These are phyloP conservation scores for Hippophae rhamnoides DNA, from an alignment of 306 rosid genomes.

Conservation along the genomic window DNA sequence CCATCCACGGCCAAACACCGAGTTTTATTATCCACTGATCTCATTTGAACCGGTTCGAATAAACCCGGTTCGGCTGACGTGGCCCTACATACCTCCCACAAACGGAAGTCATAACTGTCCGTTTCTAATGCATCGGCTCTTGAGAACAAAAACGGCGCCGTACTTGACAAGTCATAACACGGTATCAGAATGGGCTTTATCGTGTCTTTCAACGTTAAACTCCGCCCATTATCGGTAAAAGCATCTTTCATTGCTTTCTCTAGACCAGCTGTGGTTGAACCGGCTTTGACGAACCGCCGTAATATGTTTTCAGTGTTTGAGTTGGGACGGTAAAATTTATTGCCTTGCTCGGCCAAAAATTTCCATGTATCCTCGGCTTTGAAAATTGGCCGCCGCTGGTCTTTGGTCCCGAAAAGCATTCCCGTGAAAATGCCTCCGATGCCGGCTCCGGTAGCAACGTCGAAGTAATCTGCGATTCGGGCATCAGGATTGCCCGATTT, in stretches of 20 bases:
- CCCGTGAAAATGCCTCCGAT: constrained; percentile 84
- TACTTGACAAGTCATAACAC: constrained; percentile 82
- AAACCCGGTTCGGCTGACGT: constrained; percentile 82
- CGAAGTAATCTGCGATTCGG: constrained; percentile 86
- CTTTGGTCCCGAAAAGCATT: constrained; percentile 76
- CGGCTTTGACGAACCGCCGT: not conserved
- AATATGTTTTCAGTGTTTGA: constrained; percentile 11
- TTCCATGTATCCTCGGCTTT: constrained; percentile 77
- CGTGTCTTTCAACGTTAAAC: constrained; percentile 74
- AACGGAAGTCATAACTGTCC: constrained; percentile 77
- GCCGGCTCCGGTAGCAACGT: constrained; percentile 84
- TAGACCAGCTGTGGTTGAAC: constrained; percentile 38
- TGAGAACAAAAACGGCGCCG: constrained; percentile 95
- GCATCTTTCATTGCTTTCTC: constrained; percentile 73
- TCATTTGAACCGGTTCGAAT: constrained; percentile 75
- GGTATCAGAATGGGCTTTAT: constrained; percentile 83
- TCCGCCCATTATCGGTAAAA: constrained; percentile 38
- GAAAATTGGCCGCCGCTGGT: constrained; percentile 56
- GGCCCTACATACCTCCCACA: constrained; percentile 94
- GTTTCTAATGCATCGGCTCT: constrained; percentile 97
- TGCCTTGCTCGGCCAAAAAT: constrained; percentile 64
- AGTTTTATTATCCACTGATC: constrained; percentile 57
- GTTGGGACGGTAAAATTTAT: constrained; percentile 35
- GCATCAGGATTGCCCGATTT: constrained; percentile 84
- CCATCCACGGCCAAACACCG: constrained; percentile 78